Percentiles rank a stretch among this genome's conserved stretches.
Evolutionary conservation across 1,284 basidiomycete genomes (phyloP).

Genomic region (Apiotrichum laibachii): DNA sequence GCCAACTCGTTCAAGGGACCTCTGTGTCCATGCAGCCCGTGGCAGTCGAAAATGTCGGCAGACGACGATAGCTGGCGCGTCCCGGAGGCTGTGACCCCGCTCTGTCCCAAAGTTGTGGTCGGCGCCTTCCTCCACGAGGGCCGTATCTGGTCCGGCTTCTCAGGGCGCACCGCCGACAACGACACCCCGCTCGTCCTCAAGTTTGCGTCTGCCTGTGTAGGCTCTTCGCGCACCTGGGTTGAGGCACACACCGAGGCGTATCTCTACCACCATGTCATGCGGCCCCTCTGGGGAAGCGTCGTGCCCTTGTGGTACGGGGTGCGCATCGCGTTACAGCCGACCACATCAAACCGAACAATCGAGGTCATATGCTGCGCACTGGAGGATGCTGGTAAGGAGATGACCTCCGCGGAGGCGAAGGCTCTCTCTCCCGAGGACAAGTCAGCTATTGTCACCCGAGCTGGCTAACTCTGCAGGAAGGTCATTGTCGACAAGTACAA

Average conservation of each 20-base stretch:
- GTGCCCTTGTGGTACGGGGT: too few species aligned
- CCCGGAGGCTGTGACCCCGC: not conserved
- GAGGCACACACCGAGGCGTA: not conserved
- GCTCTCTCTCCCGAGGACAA: not conserved
- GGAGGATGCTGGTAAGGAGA: too few species aligned
- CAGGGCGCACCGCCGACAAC: not conserved
- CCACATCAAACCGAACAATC: too few species aligned
- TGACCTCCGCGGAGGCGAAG: not conserved
- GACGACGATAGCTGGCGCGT: not conserved
- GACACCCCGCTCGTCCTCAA: not conserved
- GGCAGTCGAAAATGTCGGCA: not conserved
- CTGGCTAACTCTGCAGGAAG: not conserved
- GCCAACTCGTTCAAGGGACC: too few species aligned
- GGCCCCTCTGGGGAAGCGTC: too few species aligned
- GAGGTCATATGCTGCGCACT: too few species aligned
- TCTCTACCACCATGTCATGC: too few species aligned
- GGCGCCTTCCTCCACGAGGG: not conserved
- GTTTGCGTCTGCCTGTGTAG: not conserved
- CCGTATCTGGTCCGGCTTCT: not conserved
- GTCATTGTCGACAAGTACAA: constrained; percentile 6
- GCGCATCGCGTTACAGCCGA: too few species aligned
- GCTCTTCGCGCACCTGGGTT: too few species aligned
- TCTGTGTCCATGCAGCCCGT: too few species aligned
- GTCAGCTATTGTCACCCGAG: not conserved
- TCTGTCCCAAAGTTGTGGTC: not conserved